Base-by-base conservation (phyloP, 768 basidiomycete genomes). In the Russula emetica region DNA sequence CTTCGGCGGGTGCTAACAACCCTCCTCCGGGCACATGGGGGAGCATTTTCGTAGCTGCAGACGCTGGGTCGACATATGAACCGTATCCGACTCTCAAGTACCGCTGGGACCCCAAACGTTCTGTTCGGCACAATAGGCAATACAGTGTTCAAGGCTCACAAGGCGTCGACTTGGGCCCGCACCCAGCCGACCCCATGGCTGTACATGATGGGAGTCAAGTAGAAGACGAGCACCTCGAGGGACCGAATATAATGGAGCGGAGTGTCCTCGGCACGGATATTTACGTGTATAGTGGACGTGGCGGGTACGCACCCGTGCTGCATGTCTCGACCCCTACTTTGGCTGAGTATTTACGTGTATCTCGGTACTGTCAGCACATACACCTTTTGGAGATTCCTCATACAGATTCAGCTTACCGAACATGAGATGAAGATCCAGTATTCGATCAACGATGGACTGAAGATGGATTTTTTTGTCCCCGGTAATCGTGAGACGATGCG, bases 341-440 rank as follows among this genome's bases (percentile, higher is more conserved):
- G 28, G 18, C 30, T 44, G 28, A 22, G 30, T 34, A 20, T 11
- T 14, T n/a, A 11, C 36, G 55, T 40, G 20, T 20, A n/a, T 51
- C 18, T 7, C 24, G 30, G n/a, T 32, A 16, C 32, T 36, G 54
- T 34, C 63, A 95, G 94, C 5, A 87, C 88, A 0, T 94, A 84
- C 71, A 92, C 92, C 1, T 99, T 99, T 78, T 98, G 94, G 90
- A 82, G 96, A 58, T 98, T 98, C 77, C 79, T 86, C 70, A 84
- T 98, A 54, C 84, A 87, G 66, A 80, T 99, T 60, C 93, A 92
- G 0, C 74, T 98, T 2, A 79, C 80, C 1, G 75, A 78, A 10
- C 76, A 78, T 42, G 92, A 96, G 76, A 89, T 94, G 82, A 76
- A 79, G 55, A 80, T 98, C 58, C 79, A 76, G 60, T 99, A 99